A percentile compares a stretch with the other conserved stretches of the same genome.
These are phyloP conservation scores for Lanmaoa pseudosensibilis DNA, from an alignment of 768 basidiomycete species.

Conservation along the genomic window DNA sequence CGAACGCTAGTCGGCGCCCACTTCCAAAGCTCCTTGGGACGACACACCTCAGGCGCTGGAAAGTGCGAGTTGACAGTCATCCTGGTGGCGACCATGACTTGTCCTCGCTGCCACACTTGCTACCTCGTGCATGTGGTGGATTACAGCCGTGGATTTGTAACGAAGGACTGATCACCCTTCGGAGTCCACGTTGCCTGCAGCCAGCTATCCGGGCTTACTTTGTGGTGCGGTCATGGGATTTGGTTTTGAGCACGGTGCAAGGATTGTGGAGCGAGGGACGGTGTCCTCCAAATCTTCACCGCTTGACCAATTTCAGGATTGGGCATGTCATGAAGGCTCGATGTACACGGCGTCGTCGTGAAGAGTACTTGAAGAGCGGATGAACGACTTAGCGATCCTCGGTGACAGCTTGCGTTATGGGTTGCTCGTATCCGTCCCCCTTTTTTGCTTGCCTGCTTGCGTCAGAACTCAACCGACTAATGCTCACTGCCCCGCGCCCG, in stretches of 20 bases:
- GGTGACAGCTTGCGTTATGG: constrained; percentile 28
- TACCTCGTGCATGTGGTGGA: constrained; percentile 22
- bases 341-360: constrained; percentile 19
- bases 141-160: constrained; percentile 22
- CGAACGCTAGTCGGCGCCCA: constrained; percentile 24
- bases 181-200: constrained; percentile 26
- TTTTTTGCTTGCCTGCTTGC: constrained; percentile 41
- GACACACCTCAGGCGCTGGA: constrained; percentile 29
- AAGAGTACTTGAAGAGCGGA: constrained; percentile 24
- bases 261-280: constrained; percentile 30
- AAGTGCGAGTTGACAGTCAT: constrained; percentile 32
- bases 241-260: constrained; percentile 34
- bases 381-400: constrained; percentile 25
- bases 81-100: constrained; percentile 30
- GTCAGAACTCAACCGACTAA: constrained; percentile 37
- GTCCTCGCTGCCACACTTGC: constrained; percentile 29
- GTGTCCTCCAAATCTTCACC: constrained; percentile 33
- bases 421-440: constrained; percentile 43
- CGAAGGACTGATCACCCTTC: constrained; percentile 33
- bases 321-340: constrained; percentile 29
- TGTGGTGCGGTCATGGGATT: constrained; percentile 34
- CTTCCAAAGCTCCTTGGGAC: constrained; percentile 23
- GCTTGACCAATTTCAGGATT: constrained; percentile 37
- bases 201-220: constrained; percentile 24
- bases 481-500: constrained; percentile 35